Percentiles rank a stretch among this genome's conserved stretches.
These are phyloP conservation scores for Nannochloropsis salina DNA, from an alignment of 108 stramenopile genomes.

Conservation along the genomic window DNA sequence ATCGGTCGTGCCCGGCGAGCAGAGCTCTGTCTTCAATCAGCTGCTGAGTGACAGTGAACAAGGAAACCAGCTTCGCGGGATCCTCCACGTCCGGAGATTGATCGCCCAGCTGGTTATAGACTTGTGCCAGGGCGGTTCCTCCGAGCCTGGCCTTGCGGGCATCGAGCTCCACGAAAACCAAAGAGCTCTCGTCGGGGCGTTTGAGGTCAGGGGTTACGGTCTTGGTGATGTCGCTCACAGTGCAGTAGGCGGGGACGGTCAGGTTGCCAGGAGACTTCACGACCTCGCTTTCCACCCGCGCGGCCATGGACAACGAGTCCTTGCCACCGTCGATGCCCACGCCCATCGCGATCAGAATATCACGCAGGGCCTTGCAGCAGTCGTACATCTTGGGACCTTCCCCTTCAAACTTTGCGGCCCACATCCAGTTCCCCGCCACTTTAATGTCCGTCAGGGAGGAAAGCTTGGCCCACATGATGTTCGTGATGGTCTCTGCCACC, in stretches of 20 bases:
- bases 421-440: conserved; percentile 98
- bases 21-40: conserved; percentile 66
- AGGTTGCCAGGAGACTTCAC: conserved; percentile 96
- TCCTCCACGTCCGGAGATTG: conserved; percentile 84
- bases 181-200: conserved; percentile 60
- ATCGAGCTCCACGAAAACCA: conserved; percentile 82
- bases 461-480: conserved; percentile 94
- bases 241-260: conserved; percentile 84
- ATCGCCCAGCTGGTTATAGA: conserved; percentile 74
- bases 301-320: conserved; percentile 98
- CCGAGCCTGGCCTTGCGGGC: conserved; percentile 75
- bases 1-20: conserved; percentile 88
- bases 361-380: conserved; percentile 86
- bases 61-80: conserved; percentile 67
- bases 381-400: conserved; percentile 97
- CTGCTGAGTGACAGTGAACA: conserved; percentile 80
- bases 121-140: conserved; percentile 89
- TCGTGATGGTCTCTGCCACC: conserved; percentile 96
- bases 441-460: conserved; percentile 86
- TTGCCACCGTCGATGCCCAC: conserved; percentile 97
- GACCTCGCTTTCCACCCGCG: conserved; percentile 79
- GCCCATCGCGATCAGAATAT: conserved; percentile 75
- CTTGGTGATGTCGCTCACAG: conserved; percentile 57
- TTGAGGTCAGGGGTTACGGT: conserved; percentile 95
- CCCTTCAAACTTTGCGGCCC: conserved; percentile 94